Conservation (phyloP, 805 yeast genomes). For the Kuraishia cidri region DNA sequence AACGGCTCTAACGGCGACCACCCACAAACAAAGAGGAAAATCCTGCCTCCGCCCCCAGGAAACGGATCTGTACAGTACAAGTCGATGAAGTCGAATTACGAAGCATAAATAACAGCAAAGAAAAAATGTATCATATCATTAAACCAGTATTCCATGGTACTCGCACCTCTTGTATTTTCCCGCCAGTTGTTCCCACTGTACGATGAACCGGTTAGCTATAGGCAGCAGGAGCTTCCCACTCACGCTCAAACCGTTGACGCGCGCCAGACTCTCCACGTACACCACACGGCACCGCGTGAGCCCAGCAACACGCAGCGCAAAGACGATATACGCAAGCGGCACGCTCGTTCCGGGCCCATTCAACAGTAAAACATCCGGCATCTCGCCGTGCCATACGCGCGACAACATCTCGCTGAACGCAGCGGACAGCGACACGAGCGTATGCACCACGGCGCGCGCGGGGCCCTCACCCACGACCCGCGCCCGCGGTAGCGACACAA, state of each 20-base stretch:
- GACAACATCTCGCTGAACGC: constrained; percentile 8
- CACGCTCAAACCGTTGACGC: constrained; percentile 67
- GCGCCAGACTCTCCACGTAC: constrained; percentile 81
- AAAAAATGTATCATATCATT: constrained; percentile 5
- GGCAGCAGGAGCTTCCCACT: constrained; percentile 70
- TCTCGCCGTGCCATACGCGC: constrained; percentile 1
- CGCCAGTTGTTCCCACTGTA: constrained; percentile 76
- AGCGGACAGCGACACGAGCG: constrained; percentile 20
- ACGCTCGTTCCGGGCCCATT: constrained; percentile 86
- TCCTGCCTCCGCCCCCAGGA: constrained; percentile 1
- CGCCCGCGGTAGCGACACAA: constrained; percentile 23
- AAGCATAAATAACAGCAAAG: not conserved
- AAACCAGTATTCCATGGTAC: constrained; percentile 72
- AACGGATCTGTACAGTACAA: constrained; percentile 1
- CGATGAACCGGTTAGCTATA: constrained; percentile 68
- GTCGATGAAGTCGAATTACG: constrained; percentile 1
- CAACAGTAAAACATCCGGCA: constrained; percentile 25
- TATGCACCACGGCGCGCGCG: constrained; percentile 18
- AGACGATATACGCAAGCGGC: constrained; percentile 53
- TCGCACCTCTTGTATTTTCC: constrained; percentile 49
- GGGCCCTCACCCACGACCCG: constrained; percentile 27
- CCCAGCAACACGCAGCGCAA: constrained; percentile 38
- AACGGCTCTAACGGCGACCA: not conserved
- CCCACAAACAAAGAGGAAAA: not conserved
- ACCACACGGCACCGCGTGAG: constrained; percentile 46